phyloP scores from a whole-genome alignment of 306 rosid genomes.

The Sechiopsis laciniata region DNA sequence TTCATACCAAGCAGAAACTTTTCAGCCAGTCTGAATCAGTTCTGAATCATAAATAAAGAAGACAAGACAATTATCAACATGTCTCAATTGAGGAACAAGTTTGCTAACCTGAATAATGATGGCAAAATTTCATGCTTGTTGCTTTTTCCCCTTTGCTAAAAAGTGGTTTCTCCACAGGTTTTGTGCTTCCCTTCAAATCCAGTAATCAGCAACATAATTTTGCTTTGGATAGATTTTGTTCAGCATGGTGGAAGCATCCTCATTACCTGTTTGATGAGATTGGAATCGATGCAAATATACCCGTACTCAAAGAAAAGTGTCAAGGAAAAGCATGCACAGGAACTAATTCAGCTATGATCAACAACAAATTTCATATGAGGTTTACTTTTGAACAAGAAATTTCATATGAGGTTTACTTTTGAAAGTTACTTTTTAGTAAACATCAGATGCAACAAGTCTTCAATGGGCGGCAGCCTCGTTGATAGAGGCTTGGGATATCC shows the following conservation, averaged over 20 bases:
- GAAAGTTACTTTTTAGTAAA: constrained; percentile 1
- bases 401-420: neutral
- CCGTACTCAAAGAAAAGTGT: neutral
- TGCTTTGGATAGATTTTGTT: constrained; percentile 10
- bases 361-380: neutral
- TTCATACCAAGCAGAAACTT: constrained; percentile 15
- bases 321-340: constrained; percentile 3
- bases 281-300: neutral
- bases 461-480: too few relatives aligned
- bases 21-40: constrained; percentile 12
- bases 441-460: neutral
- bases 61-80: neutral
- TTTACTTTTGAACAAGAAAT: neutral
- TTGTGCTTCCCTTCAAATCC: constrained; percentile 10
- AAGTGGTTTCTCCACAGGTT: constrained; percentile 6
- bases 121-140: constrained; percentile 18
- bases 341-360: constrained; percentile 9
- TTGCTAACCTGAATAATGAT: constrained; percentile 20
- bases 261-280: constrained; percentile 19
- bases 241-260: constrained; percentile 21
- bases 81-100: constrained; percentile 11
- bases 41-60: neutral
- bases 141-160: constrained; percentile 9
- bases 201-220: constrained; percentile 12
- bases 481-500: too few relatives aligned